phyloP scores from a whole-genome alignment of 495 filamentous ascomycete genomes.

The Mycothermus thermophilus region DNA sequence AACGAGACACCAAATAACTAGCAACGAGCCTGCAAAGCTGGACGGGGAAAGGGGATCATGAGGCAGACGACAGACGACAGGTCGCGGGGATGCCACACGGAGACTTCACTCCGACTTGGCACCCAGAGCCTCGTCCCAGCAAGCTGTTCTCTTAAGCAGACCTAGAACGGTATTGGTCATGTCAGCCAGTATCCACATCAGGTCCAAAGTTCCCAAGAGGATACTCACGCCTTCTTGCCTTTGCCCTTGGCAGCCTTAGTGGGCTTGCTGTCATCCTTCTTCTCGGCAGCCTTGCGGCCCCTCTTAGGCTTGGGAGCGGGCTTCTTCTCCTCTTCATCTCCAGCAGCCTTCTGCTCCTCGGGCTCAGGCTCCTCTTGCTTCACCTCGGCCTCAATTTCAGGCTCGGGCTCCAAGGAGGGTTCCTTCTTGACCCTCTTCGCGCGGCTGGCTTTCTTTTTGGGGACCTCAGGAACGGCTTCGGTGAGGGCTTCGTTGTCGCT shows the following conservation, averaged over 20 bases:
- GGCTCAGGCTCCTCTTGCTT: slow-evolving; percentile 8
- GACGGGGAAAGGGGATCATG: too few species aligned
- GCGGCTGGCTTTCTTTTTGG: slow-evolving; percentile 10
- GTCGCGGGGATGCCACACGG: too few species aligned
- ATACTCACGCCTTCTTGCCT: slow-evolving; percentile 10
- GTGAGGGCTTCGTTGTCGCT: neutral
- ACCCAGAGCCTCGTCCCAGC: neutral
- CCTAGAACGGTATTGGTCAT: too few species aligned
- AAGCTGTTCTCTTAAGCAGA: neutral
- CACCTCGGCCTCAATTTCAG: slow-evolving; percentile 11
- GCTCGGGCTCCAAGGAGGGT: slow-evolving; percentile 6
- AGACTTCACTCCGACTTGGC: neutral
- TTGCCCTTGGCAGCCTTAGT: slow-evolving; percentile 7
- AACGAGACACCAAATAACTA: too few species aligned
- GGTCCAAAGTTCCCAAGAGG: too few species aligned
- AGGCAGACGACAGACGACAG: too few species aligned
- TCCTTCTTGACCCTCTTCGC: slow-evolving; percentile 10
- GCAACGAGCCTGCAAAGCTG: too few species aligned
- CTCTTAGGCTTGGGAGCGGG: slow-evolving; percentile 15
- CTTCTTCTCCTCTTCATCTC: slow-evolving; percentile 5
- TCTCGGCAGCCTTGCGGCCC: slow-evolving; percentile 16
- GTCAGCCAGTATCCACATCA: neutral
- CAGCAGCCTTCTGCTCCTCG: slow-evolving; percentile 2
- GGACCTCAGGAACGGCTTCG: slow-evolving; percentile 2
- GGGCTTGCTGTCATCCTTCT: slow-evolving; percentile 4